Base-by-base conservation (phyloP, 805 yeast species). In the Candida takata region DNA sequence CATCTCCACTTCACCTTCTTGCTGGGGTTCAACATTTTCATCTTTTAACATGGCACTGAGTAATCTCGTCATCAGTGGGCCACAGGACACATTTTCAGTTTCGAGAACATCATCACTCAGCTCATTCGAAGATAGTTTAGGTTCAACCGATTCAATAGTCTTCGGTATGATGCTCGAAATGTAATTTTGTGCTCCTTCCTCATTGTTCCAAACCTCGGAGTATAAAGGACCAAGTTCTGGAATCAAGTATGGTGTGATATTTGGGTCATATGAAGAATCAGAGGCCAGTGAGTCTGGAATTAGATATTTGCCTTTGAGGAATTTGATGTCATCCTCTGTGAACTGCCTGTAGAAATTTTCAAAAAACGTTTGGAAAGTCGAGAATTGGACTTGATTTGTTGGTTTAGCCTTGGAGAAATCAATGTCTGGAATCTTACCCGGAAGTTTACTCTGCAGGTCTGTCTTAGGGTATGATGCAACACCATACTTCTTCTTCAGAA, bases 391-490 rank as follows among this genome's bases (percentile, higher is more conserved):
- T 62, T 92, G 98, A 57, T 86, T 90, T 3, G 86, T 61, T 14
- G 88, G 88, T 51, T 88, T 90, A 11, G 79, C 75, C 43, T 77
- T 76, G 5, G 95, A 79, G 38, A 84, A 86, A 58, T 92, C 97
- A 37, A 70, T 72, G 55, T 84, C 78, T 9, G 98, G 98, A 18
- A 87, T 79, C 24, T 69, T 75, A 3, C 98, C 99, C 0, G 98
- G 95, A 21, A 92, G 64, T 42, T 82, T 58, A 37, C 77, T 81
- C 45, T 75, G 67, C 30, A 92, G 63, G 52, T 88, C 95, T 27
- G 68, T 67, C 23, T 78, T 73, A 0, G 98, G 98, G 55, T 77
- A 92, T n/a, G 88, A 77, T 0, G 92, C 84, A 12, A 92, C 98
- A 4, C 84, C 95, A 50, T 79, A 86, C 54, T 81, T 82, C 45